These are phyloP conservation scores for Wickerhamiella kurtzmanii DNA, from an alignment of 805 yeast genomes.

Conservation along the genomic window DNA sequence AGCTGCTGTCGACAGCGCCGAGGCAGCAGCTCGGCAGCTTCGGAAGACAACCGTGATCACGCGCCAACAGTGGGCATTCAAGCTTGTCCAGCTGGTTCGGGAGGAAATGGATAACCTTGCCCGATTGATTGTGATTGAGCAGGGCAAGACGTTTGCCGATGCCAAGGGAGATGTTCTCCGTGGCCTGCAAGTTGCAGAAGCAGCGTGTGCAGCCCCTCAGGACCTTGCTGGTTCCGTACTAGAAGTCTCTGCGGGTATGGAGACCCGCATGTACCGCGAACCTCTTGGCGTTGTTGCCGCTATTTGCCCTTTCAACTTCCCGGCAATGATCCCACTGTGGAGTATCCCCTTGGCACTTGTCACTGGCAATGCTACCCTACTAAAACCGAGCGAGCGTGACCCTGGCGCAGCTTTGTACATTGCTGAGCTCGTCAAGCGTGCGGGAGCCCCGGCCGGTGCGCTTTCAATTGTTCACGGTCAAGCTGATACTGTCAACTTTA, in stretches of 20 bases:
- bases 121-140: conserved; percentile 49
- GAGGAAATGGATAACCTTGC: conserved; percentile 59
- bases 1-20: conserved; percentile 52
- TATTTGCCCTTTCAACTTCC: conserved; percentile 71
- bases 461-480: conserved; percentile 62
- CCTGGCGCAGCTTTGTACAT: conserved; percentile 71
- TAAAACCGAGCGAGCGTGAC: conserved; percentile 61
- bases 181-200: conserved; percentile 69
- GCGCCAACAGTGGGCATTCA: conserved; percentile 53
- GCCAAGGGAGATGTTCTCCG: conserved; percentile 65
- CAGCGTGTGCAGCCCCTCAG: conserved; percentile 48
- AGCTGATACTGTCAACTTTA: conserved; percentile 56
- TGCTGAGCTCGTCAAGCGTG: conserved; percentile 57
- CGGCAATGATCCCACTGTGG: conserved; percentile 73
- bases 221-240: conserved; percentile 50
- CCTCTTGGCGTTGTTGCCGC: conserved; percentile 68
- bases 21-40: conserved; percentile 48
- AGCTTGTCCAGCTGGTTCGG: conserved; percentile 49
- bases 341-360: conserved; percentile 47
- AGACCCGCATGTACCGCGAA: conserved; percentile 56
- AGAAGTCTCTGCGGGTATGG: conserved; percentile 64
- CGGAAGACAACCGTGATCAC: conserved; percentile 35
- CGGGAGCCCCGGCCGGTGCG: conserved; percentile 66
- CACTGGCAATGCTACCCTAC: conserved; percentile 60
- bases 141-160: conserved; percentile 64